Conservation (phyloP, 1,284 basidiomycete species). For the Meripilus lineatus region DNA sequence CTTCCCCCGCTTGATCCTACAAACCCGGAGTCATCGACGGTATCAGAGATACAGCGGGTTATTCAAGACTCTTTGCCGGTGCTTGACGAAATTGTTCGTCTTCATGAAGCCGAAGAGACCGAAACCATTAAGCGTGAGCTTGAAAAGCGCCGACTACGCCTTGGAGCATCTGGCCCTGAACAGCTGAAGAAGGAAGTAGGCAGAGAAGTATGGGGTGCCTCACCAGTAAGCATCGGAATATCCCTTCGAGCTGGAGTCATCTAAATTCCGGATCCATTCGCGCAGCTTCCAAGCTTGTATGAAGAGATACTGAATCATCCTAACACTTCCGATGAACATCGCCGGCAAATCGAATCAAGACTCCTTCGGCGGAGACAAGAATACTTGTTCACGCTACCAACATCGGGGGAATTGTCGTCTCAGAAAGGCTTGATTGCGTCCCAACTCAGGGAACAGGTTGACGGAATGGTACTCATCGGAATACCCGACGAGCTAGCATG, state of each 20-base stretch:
- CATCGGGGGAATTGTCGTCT: slow-evolving; percentile 34
- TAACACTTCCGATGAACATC: slow-evolving; percentile 65
- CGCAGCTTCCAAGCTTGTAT: slow-evolving; percentile 65
- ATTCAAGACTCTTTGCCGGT: slow-evolving; percentile 66
- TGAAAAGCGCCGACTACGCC: slow-evolving; percentile 68
- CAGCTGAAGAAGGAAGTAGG: slow-evolving; percentile 65
- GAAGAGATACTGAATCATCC: slow-evolving; percentile 75
- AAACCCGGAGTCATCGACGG: slow-evolving; percentile 60
- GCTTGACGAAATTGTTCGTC: slow-evolving; percentile 61
- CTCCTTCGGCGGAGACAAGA: slow-evolving; percentile 59
- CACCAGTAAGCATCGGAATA: slow-evolving; percentile 40
- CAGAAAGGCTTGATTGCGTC: slow-evolving; percentile 47
- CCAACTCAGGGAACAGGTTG: slow-evolving; percentile 68
- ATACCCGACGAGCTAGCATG: slow-evolving; percentile 80
- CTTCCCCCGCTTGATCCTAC: slow-evolving; percentile 77
- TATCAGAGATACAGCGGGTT: slow-evolving; percentile 51
- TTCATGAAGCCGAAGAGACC: slow-evolving; percentile 61
- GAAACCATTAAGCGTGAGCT: slow-evolving; percentile 58
- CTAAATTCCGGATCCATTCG: not conserved
- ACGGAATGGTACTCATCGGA: slow-evolving; percentile 68
- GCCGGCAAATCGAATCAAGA: slow-evolving; percentile 67
- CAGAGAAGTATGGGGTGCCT: slow-evolving; percentile 54
- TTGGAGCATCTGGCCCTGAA: slow-evolving; percentile 66
- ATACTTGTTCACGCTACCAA: slow-evolving; percentile 50
- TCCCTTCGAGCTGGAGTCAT: not conserved